Evolutionary conservation across 768 basidiomycete genomes (phyloP).

Genomic region (Calocybe gangraenosa): DNA sequence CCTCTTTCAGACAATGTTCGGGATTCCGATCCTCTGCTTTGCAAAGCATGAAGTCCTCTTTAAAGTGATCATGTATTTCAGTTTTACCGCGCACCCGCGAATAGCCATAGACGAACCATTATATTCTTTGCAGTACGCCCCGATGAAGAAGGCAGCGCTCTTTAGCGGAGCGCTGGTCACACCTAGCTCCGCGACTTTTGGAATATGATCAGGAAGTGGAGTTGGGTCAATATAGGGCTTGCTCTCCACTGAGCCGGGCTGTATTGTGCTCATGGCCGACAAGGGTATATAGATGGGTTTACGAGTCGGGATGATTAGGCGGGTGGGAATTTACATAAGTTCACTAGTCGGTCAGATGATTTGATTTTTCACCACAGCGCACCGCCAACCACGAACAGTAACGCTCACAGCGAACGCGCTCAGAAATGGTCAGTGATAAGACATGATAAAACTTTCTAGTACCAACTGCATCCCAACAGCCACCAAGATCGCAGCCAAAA

Average conservation of each 20-base stretch:
- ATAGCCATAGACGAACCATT: slow-evolving; percentile 63
- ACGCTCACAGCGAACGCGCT: slow-evolving; percentile 6
- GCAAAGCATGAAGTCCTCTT: slow-evolving; percentile 79
- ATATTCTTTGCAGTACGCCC: slow-evolving; percentile 91
- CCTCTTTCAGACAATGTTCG: slow-evolving; percentile 92
- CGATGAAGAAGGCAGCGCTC: slow-evolving; percentile 96
- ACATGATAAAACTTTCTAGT: no score
- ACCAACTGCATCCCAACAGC: no score
- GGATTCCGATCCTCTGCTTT: slow-evolving; percentile 90
- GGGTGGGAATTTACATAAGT: slow-evolving; percentile 19
- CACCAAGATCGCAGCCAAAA: slow-evolving; percentile 53
- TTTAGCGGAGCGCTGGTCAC: slow-evolving; percentile 90
- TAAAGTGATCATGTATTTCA: slow-evolving; percentile 1
- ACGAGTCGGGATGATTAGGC: slow-evolving; percentile 18
- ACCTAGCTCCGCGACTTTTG: slow-evolving; percentile 86
- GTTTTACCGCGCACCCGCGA: neutral
- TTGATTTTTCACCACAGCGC: no score
- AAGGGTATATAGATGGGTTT: slow-evolving; percentile 11
- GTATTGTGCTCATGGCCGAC: slow-evolving; percentile 49
- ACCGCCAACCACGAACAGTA: slow-evolving; percentile 5
- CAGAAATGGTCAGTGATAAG: no score
- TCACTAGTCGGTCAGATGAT: no score
- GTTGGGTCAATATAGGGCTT: slow-evolving; percentile 60
- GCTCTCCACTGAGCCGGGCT: slow-evolving; percentile 41
- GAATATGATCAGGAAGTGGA: slow-evolving; percentile 58